Evolutionary conservation across 1,139 yeast genomes (phyloP).

Genomic region (Zygosaccharomyces sapae): DNA sequence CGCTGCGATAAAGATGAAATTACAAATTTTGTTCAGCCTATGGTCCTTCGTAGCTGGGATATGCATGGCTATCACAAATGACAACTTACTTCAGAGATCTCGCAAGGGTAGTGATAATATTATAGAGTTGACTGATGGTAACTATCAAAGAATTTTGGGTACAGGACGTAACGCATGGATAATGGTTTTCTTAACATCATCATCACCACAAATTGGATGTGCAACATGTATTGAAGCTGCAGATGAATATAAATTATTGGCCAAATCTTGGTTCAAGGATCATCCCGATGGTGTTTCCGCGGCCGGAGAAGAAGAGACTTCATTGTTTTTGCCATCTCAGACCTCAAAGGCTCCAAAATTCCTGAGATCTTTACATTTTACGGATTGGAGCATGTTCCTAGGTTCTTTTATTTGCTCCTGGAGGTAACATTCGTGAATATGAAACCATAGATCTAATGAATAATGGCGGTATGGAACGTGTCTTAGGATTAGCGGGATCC

Average conservation of each 20-base stretch:
- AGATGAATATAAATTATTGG: slow-evolving; percentile 61
- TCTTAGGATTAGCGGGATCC: slow-evolving; percentile 20
- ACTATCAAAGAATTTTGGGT: slow-evolving; percentile 53
- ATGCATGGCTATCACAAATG: slow-evolving; percentile 23
- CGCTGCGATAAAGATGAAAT: slow-evolving; percentile 7
- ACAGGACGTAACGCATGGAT: slow-evolving; percentile 68
- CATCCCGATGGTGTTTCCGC: slow-evolving; percentile 43
- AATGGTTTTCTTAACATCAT: slow-evolving; percentile 68
- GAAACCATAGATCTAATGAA: slow-evolving; percentile 22
- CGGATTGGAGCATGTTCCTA: slow-evolving; percentile 73
- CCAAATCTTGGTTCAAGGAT: slow-evolving; percentile 53
- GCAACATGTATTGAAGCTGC: slow-evolving; percentile 65
- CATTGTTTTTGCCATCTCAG: slow-evolving; percentile 71
- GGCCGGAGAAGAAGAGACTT: slow-evolving; percentile 36
- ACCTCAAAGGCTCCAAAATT: slow-evolving; percentile 53
- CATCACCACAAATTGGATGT: slow-evolving; percentile 71
- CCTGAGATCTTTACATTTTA: slow-evolving; percentile 51
- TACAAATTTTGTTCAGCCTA: slow-evolving; percentile 5
- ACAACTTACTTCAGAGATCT: slow-evolving; percentile 25
- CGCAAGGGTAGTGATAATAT: slow-evolving; percentile 35
- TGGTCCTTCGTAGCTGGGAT: slow-evolving; percentile 9
- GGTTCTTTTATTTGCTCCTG: slow-evolving; percentile 63
- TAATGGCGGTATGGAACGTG: slow-evolving; percentile 25
- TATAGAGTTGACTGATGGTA: slow-evolving; percentile 55
- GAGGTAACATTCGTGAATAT: slow-evolving; percentile 36